Evolutionary conservation across 2,329 filamentous ascomycete species (phyloP), one percentile per base, ranked within the genome.

Genomic region (Fusarium humuli): DNA sequence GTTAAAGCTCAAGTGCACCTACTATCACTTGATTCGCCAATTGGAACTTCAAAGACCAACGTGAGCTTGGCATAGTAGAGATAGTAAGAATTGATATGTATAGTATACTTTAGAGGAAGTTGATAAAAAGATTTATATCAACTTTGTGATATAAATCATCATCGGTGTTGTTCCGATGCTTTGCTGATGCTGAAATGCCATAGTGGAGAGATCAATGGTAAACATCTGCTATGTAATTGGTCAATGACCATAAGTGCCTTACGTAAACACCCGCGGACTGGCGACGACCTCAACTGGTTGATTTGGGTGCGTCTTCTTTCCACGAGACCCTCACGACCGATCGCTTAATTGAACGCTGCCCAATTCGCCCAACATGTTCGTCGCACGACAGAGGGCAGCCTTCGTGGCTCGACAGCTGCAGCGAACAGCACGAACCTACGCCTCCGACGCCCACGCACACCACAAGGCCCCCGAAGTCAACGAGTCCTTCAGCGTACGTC

Each of bases 401-500:
- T 76, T 74, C 53, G 65, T 78, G 46, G 79, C 79, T 64, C 78
- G 80, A 63, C 78, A 79, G 72, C 75, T 81, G 67, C 77, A 78
- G 73, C 76, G 79, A 63, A 74, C 77, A 69, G 77, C 81, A 70
- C 83, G 86, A 75, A 81, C 81, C 64, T 88, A 88, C 77, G 86
- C 86, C 71, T 88, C 86, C 76, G 83, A 85, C 70, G 80, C 81
- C 77, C 85, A 87, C 73, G 81, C 78, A 64, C 81, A 83, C 71
- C 81, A 84, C 76, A 80, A 83, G 72, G 78, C 82, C 63, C 81
- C 82, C 71, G 79, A 81, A 67, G 84, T 83, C 65, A 83, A 85
- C 72, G 87, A 89, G 79, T 81, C 83, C 63, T 82, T 88, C 74
- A 87, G 87, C 73, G 87, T 89, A 87, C 64, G 86, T 83, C 45